Evolutionary conservation across 2,329 filamentous ascomycete genomes (phyloP).

Genomic region (Aspergillus hortae): DNA sequence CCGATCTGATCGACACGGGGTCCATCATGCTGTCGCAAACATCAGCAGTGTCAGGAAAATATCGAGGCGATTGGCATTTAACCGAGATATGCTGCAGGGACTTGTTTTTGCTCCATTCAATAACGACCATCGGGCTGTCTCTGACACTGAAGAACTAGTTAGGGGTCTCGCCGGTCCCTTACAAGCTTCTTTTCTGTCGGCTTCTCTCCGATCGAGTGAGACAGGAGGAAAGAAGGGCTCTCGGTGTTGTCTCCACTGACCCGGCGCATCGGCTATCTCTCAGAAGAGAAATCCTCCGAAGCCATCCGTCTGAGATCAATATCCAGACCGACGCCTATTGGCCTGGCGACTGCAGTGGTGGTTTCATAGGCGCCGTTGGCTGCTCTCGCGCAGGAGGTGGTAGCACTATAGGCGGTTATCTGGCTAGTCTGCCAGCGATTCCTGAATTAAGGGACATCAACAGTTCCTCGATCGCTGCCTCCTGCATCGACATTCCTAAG

Average conservation of each 20-base stretch:
- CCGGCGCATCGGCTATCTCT: neutral
- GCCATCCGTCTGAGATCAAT: neutral
- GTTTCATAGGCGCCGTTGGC: neutral
- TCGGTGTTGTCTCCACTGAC: neutral
- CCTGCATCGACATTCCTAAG: too few relatives aligned
- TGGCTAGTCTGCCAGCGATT: too few relatives aligned
- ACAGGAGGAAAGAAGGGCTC: neutral
- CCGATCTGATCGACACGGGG: neutral
- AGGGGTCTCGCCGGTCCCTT: neutral
- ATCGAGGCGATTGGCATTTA: neutral
- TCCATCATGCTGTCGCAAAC: neutral
- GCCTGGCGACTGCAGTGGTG: neutral
- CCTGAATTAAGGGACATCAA: too few relatives aligned
- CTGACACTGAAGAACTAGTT: neutral
- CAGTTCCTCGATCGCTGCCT: too few relatives aligned
- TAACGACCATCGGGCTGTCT: too few relatives aligned
- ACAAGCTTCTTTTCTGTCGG: neutral
- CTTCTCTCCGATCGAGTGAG: neutral
- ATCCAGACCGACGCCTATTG: neutral
- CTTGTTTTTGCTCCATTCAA: too few relatives aligned
- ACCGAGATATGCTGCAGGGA: neutral
- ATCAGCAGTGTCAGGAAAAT: neutral
- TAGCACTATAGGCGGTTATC: too few relatives aligned
- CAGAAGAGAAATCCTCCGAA: neutral
- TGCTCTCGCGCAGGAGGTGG: neutral